Evolutionary conservation across 2,329 filamentous ascomycete species (phyloP), one percentile per base, ranked within the genome.

Genomic region (Fusarium sororula): DNA sequence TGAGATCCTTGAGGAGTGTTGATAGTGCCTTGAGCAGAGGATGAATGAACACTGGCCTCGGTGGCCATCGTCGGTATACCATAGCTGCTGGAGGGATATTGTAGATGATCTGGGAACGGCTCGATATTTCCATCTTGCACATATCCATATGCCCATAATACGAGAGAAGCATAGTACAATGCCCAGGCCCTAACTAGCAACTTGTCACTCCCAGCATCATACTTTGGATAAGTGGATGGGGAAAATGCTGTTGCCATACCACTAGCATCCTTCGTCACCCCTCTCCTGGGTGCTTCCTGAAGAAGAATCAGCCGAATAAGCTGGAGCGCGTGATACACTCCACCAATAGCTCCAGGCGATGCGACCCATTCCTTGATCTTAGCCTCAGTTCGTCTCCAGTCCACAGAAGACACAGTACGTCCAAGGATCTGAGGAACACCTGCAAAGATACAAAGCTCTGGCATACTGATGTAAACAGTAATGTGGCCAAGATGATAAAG

Each of bases 361-460:
- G 77, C 77, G 6, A 79, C 77, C 75, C 77, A 79, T 38, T 79
- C 77, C 45, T 78, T 79, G 42, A 79, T 79, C 68, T 79, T 79
- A 28, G 68, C 77, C 32, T 78, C 77, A 15, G 77, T 79, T 17
- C 77, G 73, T 41, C 76, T 77, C 77, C 77, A 78, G 26, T 79
- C 77, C 7, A 79, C 61, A 30, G 75, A 75, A 6, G 77, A 77
- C n/a, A 79, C 77, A 5, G 69, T 78, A 2, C 77, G 76, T 18
- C 77, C 77, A 12, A 79, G 74, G 11, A 79, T 79, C n/a, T 79
- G 77, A 0, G 67, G 68, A 8, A 79, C 77, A 8, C 77, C 77
- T 6, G 75, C 77, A 63, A 79, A 79, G 26, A 79, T 79, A 51
- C 77, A 79, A 44, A 79, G 77, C 55, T 79, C 77, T 10, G 77